Evolutionary conservation across 768 basidiomycete species (phyloP), one percentile per base, ranked within the genome.

Genomic region (Gelatoporia subvermispora): DNA sequence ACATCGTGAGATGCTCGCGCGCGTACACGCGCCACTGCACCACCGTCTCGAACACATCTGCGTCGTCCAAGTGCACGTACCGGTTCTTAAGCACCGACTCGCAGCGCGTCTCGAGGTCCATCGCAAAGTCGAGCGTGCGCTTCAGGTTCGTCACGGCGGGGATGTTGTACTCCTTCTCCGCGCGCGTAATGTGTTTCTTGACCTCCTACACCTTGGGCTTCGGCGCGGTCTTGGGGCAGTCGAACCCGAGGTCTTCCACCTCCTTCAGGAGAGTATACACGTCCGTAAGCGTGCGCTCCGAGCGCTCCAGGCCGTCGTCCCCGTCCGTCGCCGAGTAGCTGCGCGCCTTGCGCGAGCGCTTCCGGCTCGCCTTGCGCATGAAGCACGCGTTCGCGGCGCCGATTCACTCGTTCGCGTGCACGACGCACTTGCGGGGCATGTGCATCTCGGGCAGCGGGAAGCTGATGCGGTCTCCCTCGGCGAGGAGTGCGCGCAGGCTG

Each of bases 381-480:
- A 85, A 73, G 68, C 89, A 89, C 0, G 78, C 73, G 54, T 88
- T 88, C 25, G 88, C 88, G 8, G 81, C 74, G 50, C 91, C 90
- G n/a, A 93, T 73, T 93, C 93, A 94, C 59, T 87, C 85, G 54
- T 83, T 90, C 17, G 88, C 93, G 52, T 81, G 76, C 38, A 65
- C 77, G 45, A 97, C 89, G 60, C 89, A 89, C 65, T 82, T 88
- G 39, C 85, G 78, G 34, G 96, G 77, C 41, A 78, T 69, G 23
- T 70, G 65, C 47, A 93, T 73, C 65, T 94, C 90, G 1, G 81
- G 74, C 13, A 94, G 76, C 25, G 76, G 73, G 60, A 81, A 81
- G 48, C 78, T 84, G 65, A 94, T 89, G 47, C 86, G 87, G 56
- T 96, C 92, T 11, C 88, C 94, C 64, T 96, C 94, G 0, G 86